These are phyloP conservation scores for Udeniomyces megalosporus DNA, from an alignment of 768 basidiomycete species.

Conservation along the genomic window DNA sequence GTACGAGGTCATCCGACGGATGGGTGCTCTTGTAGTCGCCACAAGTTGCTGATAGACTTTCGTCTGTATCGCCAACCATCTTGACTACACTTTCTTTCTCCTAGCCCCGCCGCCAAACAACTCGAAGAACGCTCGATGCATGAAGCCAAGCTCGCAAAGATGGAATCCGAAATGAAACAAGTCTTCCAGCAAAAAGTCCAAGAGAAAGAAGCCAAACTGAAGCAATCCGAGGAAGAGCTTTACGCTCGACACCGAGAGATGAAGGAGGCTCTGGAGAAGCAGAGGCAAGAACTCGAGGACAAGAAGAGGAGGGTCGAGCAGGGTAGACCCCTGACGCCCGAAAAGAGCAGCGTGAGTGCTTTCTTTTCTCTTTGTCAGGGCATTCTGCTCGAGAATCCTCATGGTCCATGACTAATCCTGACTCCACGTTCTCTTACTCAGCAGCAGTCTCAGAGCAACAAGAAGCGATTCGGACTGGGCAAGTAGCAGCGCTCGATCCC, in stretches of 20 bases:
- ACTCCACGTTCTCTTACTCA: background rate
- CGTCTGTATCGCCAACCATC: background rate
- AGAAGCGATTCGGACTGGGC: conserved; percentile 31
- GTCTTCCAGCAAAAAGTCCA: conserved; percentile 99
- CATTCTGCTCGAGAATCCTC: background rate
- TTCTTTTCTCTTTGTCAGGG: background rate
- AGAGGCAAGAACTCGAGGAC: conserved; percentile 85
- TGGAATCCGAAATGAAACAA: conserved; percentile 99
- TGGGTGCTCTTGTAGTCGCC: background rate
- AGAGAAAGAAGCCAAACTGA: conserved; percentile 97
- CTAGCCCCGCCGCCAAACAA: conserved; percentile 82
- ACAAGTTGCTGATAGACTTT: too few relatives aligned
- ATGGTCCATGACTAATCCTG: background rate
- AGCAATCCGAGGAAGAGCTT: conserved; percentile 97
- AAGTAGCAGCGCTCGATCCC: conserved; percentile 19
- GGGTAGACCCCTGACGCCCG: conserved; percentile 85
- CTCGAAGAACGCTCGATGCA: conserved; percentile 92
- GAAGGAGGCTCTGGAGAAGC: conserved; percentile 98
- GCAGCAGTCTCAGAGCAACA: conserved; percentile 18
- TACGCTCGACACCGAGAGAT: conserved; percentile 98
- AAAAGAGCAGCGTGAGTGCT: conserved; percentile 45
- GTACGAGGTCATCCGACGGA: conserved; percentile 26
- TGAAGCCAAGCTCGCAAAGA: conserved; percentile 51
- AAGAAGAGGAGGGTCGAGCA: conserved; percentile 56
- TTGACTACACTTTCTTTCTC: background rate